Evolutionary conservation across 495 filamentous ascomycete species (phyloP).

Genomic region (Daldinia bambusicola): DNA sequence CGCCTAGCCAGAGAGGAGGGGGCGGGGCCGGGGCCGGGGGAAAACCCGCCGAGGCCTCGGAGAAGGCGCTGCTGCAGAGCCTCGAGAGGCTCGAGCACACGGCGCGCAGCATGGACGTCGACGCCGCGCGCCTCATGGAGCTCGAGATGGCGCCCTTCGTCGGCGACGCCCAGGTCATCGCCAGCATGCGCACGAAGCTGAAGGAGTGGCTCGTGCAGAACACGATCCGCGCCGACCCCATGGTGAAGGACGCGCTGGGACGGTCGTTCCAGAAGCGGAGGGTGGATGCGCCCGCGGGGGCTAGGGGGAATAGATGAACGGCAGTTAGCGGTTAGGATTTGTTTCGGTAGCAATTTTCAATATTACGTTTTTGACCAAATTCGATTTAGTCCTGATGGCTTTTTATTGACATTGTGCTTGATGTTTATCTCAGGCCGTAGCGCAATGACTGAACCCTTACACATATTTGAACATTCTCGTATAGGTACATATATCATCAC

Average conservation of each 20-base stretch:
- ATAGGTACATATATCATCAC: conserved; percentile 1
- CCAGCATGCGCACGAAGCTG: conserved; percentile 69
- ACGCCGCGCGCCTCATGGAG: conserved; percentile 74
- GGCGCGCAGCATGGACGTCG: conserved; percentile 68
- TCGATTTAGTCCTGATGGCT: conserved; percentile 2
- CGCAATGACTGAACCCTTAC: conserved; percentile 3
- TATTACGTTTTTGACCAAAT: conserved; percentile 14
- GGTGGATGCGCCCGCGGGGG: conserved; percentile 64
- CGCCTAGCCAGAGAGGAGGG: conserved; percentile 41
- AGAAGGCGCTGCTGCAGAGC: conserved; percentile 55
- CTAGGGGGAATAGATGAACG: conserved; percentile 60
- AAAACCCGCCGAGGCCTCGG: conserved; percentile 49
- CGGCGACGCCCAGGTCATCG: conserved; percentile 70
- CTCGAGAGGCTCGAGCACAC: conserved; percentile 66
- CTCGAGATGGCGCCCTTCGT: conserved; percentile 86
- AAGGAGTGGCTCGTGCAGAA: conserved; percentile 82
- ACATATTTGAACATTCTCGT: not conserved
- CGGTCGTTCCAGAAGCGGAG: conserved; percentile 68
- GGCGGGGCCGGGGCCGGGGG: conserved; percentile 17
- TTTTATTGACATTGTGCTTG: conserved; percentile 1
- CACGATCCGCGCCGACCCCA: conserved; percentile 75
- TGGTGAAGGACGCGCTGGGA: conserved; percentile 78
- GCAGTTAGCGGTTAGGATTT: not conserved
- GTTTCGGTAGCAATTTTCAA: conserved; percentile 7
- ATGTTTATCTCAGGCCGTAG: not conserved